Base-by-base conservation (phyloP, 1,284 basidiomycete genomes). In the Cutaneotrichosporon spelunceum region DNA sequence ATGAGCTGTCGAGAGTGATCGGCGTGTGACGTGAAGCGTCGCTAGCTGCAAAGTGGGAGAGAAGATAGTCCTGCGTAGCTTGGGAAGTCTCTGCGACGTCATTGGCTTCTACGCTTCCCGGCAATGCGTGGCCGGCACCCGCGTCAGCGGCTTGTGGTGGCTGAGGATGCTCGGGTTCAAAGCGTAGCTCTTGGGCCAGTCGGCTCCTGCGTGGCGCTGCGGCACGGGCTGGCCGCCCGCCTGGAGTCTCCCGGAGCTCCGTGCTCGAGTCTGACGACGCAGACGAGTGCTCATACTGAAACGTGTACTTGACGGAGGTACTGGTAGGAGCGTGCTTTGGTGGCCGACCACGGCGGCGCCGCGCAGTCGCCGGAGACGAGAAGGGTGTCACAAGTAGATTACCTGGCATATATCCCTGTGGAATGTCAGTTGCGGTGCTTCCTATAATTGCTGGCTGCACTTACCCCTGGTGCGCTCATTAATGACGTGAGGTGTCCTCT, bases 291-390 rank as follows among this genome's bases (percentile, higher is more conserved):
- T 61, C 26, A 21, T 48, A 23, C 30, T 57, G 39, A 42, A 48
- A 59, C 7, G 53, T 33, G 33, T 61, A 55, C 49, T 61, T 53
- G 13, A 53, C 39, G 19, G 57, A 42, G 19, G 55, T 53, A 16
- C 11, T 11, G 11, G 52, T n/a, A 2, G 33, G 6, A 10, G 42
- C 29, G 30, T 59, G 63, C 59, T 73, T 72, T 13, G 72, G 71
- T 11, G 72, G 72, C 11, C 72, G 66, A 3, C 72, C 72, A 24
- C 72, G 66, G n/a, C 66, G 50, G 11, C 72, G 61, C 1, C 66
- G 62, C 2, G 73, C 72, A 19, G 72, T 71, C 6, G 75, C 74
- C 2, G 75, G 72, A 5, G 73, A 70, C 6, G 72, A 69, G 60
- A 67, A 72, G 21, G 73, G 62, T 16, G 65, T 62, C 59, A 49